Percentiles rank a stretch among this genome's conserved stretches.
phyloP scores from a whole-genome alignment of 2,329 filamentous ascomycete species.

The Nigrospora sphaerica region DNA sequence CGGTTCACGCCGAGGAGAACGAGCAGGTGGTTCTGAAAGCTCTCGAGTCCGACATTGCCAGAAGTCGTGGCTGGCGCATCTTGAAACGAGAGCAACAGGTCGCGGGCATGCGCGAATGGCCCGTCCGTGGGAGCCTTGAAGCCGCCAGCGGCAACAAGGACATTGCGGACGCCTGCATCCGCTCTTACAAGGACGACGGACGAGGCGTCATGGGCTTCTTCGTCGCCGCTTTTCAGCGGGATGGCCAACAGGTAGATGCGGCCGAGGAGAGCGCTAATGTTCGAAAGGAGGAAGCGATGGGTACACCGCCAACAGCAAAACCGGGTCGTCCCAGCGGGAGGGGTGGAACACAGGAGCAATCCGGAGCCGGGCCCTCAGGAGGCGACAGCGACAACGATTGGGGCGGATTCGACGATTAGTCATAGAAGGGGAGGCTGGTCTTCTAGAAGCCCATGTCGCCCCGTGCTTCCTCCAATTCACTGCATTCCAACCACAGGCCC shows the following conservation, averaged over 20 bases:
- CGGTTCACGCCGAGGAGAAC: constrained; percentile 80
- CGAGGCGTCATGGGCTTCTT: constrained; percentile 94
- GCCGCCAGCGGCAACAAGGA: constrained; percentile 41
- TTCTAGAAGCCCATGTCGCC: not conserved
- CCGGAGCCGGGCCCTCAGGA: no score
- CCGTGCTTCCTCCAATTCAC: not conserved
- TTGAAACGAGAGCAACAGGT: constrained; percentile 67
- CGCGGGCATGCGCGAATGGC: constrained; percentile 68
- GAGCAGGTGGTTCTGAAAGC: constrained; percentile 74
- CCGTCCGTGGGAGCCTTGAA: constrained; percentile 51
- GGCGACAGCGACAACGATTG: constrained; percentile 13
- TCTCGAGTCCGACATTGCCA: constrained; percentile 60
- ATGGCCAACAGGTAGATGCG: constrained; percentile 20
- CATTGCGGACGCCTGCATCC: constrained; percentile 68
- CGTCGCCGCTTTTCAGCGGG: constrained; percentile 75
- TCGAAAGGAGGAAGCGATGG: constrained; percentile 18
- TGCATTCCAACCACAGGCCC: no score
- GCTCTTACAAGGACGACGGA: constrained; percentile 73
- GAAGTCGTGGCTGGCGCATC: constrained; percentile 68
- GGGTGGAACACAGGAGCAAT: no score
- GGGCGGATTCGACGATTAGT: constrained; percentile 25
- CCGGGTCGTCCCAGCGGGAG: no score
- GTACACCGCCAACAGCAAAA: constrained; percentile 16
- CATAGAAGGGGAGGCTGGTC: no score
- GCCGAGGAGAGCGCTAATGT: constrained; percentile 19